Evolutionary conservation across 768 basidiomycete species (phyloP), one percentile per base, ranked within the genome.

Genomic region (Russula foetens): DNA sequence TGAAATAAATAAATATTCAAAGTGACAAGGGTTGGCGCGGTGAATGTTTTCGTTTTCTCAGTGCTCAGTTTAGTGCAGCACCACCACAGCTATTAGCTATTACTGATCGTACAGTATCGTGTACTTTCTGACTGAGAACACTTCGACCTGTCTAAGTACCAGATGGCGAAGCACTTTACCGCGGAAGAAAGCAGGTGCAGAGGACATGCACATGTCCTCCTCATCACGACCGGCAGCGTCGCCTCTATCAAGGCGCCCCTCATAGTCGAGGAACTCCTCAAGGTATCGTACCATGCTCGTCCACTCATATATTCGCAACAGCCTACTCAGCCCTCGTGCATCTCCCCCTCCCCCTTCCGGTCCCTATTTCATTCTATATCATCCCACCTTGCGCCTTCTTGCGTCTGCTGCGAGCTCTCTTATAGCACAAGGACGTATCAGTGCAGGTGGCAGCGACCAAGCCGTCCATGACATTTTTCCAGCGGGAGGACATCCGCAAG

Each of bases 171-270:
- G 5, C 60, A 43, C 12, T 69, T 69, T 38, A 56, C 58, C 7
- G 66, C 68, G 15, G 33, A 43, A 4, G 56, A 23, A 15, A 58
- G 56, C 35, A 78, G 80, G 45, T 69, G 64, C 11, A 69, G 74
- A 21, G 79, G 77, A 1, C 72, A 70, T 62, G 77, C 75, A 0
- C 88, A 95, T 69, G 83, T 97, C 46, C 73, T 98, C 4, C 77
- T 98, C 41, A 84, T 98, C 61, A 86, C 89, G 0, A 91, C 92
- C 0, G 95, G 96, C n/a, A 94, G 91, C 68, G 96, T 99, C 9
- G 95, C 96, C 0, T 92, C 92, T 53, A 83, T 98, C 69, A 98
- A 98, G 69, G 86, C 86, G 1, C 93, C 95, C 4, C 79, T 97
- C 55, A 97, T 99, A 60, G 90, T 92, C 21, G 72, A 78, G 29